A percentile compares a stretch with the other conserved stretches of the same genome.
Evolutionary conservation across 176 grass and related monocot species (phyloP).

Genomic region (Aegilops sharonensis): DNA sequence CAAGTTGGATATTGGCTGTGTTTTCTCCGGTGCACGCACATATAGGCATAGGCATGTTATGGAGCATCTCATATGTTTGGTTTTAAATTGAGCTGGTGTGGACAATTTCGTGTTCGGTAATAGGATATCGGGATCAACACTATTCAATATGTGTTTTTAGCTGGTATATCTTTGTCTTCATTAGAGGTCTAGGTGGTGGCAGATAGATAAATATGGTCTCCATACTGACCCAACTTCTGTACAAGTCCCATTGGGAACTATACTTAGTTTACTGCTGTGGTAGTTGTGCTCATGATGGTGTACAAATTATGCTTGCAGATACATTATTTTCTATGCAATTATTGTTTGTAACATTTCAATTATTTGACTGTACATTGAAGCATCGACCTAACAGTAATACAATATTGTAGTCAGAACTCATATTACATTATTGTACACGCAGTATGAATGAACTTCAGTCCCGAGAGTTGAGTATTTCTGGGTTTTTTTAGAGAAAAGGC

Average conservation of each 20-base stretch:
- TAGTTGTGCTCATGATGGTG: not conserved
- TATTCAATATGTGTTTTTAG: not conserved
- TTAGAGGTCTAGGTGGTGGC: not conserved
- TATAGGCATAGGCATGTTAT: not conserved
- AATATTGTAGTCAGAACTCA: not conserved
- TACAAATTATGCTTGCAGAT: conserved; percentile 7
- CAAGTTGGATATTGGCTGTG: not conserved
- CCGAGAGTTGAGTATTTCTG: not conserved
- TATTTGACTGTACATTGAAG: not conserved
- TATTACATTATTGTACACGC: not conserved
- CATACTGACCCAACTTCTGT: not conserved
- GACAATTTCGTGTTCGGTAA: not conserved
- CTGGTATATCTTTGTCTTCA: conserved; percentile 4
- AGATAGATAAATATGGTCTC: not conserved
- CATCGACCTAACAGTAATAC: not conserved
- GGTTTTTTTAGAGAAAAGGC: too few species aligned
- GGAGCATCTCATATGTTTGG: not conserved
- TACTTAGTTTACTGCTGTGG: not conserved
- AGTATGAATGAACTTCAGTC: not conserved
- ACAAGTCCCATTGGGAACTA: not conserved
- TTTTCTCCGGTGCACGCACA: not conserved
- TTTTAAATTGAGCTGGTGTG: not conserved
- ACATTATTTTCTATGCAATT: not conserved
- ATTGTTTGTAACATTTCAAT: not conserved
- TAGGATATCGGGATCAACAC: not conserved